Percentiles rank a stretch among this genome's conserved stretches.
Evolutionary conservation across 148 eudicot species (phyloP).

Genomic region (Rhododendron vialii): DNA sequence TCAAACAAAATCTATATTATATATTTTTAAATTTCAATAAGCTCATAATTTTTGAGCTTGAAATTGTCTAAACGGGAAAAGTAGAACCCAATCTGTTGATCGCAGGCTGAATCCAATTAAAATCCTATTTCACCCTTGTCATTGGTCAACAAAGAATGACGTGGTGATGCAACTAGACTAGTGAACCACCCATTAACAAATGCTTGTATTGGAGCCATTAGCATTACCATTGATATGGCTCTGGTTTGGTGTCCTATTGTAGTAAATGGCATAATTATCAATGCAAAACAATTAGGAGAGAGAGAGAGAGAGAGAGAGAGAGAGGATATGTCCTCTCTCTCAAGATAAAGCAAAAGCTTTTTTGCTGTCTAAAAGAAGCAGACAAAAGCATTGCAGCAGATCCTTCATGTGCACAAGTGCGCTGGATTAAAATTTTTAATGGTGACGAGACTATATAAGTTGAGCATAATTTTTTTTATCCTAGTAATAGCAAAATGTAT

Average conservation of each 20-base stretch:
- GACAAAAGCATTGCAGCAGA: background rate
- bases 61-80: too few species aligned
- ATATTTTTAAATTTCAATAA: too few species aligned
- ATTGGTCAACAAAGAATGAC: background rate
- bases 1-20: too few species aligned
- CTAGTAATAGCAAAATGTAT: too few species aligned
- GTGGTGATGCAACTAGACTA: background rate
- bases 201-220: background rate
- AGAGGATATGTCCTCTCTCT: background rate
- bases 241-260: background rate
- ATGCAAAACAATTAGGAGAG: background rate
- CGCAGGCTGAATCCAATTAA: too few species aligned
- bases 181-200: background rate
- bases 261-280: conserved; percentile 5
- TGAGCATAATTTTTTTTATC: too few species aligned
- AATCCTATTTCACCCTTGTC: background rate
- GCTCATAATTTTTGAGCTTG: too few species aligned
- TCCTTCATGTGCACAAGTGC: background rate
- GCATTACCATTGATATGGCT: background rate
- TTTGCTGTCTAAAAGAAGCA: conserved; percentile 10
- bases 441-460: too few species aligned
- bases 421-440: background rate
- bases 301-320: too few species aligned
- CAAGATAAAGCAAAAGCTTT: background rate
- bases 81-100: too few species aligned